Percentiles rank a stretch among this genome's conserved stretches.
Conservation (phyloP, 2,329 filamentous ascomycete genomes). For the Alternaria angustiovoidea region DNA sequence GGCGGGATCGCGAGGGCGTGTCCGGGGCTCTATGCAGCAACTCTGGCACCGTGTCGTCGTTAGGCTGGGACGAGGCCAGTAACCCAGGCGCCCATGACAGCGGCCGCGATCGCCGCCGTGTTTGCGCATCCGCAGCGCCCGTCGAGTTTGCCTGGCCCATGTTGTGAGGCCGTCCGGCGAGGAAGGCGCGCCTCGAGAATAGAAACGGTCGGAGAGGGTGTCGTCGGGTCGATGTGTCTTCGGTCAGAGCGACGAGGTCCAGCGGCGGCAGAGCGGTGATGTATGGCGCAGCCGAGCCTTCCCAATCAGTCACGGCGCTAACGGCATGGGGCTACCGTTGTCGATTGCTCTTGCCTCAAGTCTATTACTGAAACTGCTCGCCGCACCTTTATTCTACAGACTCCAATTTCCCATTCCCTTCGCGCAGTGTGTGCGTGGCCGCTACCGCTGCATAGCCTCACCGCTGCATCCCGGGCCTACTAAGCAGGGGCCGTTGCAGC, state of each 20-base stretch:
- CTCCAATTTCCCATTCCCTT: background rate
- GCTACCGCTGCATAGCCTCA: conserved; percentile 8
- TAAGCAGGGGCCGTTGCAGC: conserved; percentile 8
- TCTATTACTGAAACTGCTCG: conserved; percentile 10
- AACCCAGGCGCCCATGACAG: conserved; percentile 45
- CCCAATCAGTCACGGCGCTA: conserved; percentile 12
- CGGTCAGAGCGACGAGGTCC: conserved; percentile 19
- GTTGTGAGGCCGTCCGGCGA: conserved; percentile 37
- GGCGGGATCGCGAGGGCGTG: conserved; percentile 27
- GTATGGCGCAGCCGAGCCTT: conserved; percentile 22
- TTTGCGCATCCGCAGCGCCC: conserved; percentile 33
- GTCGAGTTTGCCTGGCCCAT: conserved; percentile 53
- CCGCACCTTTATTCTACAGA: conserved; percentile 7
- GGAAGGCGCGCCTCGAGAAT: conserved; percentile 29
- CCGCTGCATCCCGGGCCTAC: conserved; percentile 11
- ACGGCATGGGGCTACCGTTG: conserved; percentile 1
- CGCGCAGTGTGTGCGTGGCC: background rate
- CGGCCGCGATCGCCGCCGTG: conserved; percentile 41
- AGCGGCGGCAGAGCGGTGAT: conserved; percentile 19
- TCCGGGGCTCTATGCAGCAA: conserved; percentile 21
- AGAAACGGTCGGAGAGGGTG: conserved; percentile 7
- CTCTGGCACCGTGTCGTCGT: conserved; percentile 32
- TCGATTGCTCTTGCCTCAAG: conserved; percentile 8
- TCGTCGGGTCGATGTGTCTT: conserved; percentile 15
- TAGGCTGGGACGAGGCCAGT: conserved; percentile 25